Base-by-base conservation (phyloP, 192 early-diverging fungal genomes). In the Paraglomus brasilianum region DNA sequence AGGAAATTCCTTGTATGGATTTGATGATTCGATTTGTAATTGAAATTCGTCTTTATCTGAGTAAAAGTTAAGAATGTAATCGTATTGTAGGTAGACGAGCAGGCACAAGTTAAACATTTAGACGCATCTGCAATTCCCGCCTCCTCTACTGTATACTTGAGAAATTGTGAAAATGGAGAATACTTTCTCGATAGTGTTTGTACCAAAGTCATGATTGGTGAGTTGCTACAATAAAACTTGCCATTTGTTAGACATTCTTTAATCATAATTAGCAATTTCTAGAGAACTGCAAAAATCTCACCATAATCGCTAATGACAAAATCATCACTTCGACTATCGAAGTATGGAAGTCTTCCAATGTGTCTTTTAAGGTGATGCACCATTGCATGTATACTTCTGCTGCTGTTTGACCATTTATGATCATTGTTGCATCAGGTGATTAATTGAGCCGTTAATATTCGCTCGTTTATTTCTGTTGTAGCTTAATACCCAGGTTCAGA, bases 171-270 rank as follows among this genome's bases (percentile, higher is more conserved):
- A 13, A 43, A 69, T 56, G 24, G 47, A 21, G 51, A 55, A 19
- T 69, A 69, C 42, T 8, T 69, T 9, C 14, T 69, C 5, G 41
- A 56, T 56, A 5, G 47, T 43, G 41, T 19, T 56, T 69, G 49
- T 40, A 56, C 66, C 13, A 69, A 69, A 8, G 48, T 69, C 45
- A 69, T 69, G 66, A 69, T 69, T 15, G 66, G 66, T 66, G 52
- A 51, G 0, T 19, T 1, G 7, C 11, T 36, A 41, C 24, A 53
- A 10, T 41, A 13, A 41, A 30, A 30, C 30, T 30, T 3, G 30
- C 30, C 3, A n/a, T 24, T 50, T 14, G 1, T 22, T 55, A n/a
- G 17, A n/a, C 13, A 40, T 48, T 8, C 4, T 52, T 21, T 15
- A 40, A 41, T 5, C 3, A 2, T 49, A 6, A 42, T 52, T 40